These are phyloP conservation scores for Berberis vulgaris DNA, from an alignment of 164 flowering plant species.

Conservation along the genomic window DNA sequence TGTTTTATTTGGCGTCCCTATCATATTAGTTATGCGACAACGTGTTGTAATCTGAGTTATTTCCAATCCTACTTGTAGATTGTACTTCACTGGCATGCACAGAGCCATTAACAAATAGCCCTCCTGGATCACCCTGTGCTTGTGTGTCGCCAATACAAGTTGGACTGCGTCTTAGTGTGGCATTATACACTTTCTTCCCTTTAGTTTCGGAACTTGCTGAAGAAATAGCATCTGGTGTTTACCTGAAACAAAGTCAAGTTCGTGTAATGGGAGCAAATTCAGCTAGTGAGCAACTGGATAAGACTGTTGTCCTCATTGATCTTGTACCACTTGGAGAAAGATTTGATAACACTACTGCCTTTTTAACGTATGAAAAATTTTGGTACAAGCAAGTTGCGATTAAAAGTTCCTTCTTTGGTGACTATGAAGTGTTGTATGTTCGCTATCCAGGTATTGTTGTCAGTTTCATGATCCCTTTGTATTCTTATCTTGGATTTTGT, in stretches of 20 bases:
- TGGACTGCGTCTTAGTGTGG: constrained; percentile 52
- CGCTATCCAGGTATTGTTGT: constrained; percentile 51
- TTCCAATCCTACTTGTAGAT: constrained; percentile 32
- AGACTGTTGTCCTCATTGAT: constrained; percentile 52
- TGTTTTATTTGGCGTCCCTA: background rate
- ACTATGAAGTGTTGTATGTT: constrained; percentile 64
- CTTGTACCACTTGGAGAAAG: constrained; percentile 57
- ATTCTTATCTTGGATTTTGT: background rate
- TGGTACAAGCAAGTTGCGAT: constrained; percentile 53
- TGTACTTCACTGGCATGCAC: constrained; percentile 46
- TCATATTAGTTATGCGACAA: background rate
- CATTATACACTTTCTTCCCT: constrained; percentile 73
- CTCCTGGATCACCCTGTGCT: constrained; percentile 71
- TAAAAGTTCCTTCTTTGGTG: constrained; percentile 42
- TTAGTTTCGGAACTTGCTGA: constrained; percentile 63
- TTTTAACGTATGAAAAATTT: constrained; percentile 44
- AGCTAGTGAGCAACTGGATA: constrained; percentile 50
- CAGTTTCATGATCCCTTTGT: background rate
- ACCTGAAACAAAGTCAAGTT: constrained; percentile 70
- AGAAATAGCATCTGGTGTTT: constrained; percentile 66
- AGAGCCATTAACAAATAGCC: constrained; percentile 65
- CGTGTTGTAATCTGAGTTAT: background rate
- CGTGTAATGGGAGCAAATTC: constrained; percentile 73
- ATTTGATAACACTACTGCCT: constrained; percentile 59
- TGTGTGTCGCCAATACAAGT: constrained; percentile 80